These are phyloP conservation scores for Trametes hirsuta DNA, from an alignment of 1,284 basidiomycete species.

Conservation along the genomic window DNA sequence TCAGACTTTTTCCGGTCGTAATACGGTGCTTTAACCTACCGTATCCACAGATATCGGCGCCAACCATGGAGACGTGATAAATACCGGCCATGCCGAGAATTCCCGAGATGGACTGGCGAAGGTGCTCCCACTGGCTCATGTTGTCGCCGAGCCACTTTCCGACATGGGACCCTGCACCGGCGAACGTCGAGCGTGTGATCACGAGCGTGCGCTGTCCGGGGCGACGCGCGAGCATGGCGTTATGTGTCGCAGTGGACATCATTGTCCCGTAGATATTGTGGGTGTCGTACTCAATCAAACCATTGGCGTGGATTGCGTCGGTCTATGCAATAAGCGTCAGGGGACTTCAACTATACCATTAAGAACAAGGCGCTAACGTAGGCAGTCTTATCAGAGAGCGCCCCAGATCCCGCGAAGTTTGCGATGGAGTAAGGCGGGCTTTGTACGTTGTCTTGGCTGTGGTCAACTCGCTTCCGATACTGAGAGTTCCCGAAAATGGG, in stretches of 20 bases:
- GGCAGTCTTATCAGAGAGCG: slow-evolving; percentile 57
- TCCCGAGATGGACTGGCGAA: slow-evolving; percentile 60
- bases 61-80: slow-evolving; percentile 72
- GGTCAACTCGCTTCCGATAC: slow-evolving; percentile 37
- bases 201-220: slow-evolving; percentile 64
- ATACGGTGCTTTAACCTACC: slow-evolving; percentile 43
- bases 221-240: slow-evolving; percentile 63
- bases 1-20: not conserved
- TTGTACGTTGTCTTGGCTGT: slow-evolving; percentile 42
- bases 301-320: slow-evolving; percentile 62
- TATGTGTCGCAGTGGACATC: slow-evolving; percentile 66
- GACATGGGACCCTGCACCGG: slow-evolving; percentile 63
- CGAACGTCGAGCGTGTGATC: slow-evolving; percentile 75
- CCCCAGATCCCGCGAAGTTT: slow-evolving; percentile 49
- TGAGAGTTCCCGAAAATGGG: slow-evolving; percentile 50
- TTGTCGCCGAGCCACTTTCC: slow-evolving; percentile 79
- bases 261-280: slow-evolving; percentile 75
- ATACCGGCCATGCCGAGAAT: slow-evolving; percentile 65
- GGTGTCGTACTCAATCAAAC: slow-evolving; percentile 63
- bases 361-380: slow-evolving; percentile 41
- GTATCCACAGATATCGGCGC: slow-evolving; percentile 70
- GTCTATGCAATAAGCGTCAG: slow-evolving; percentile 38
- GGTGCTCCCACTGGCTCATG: slow-evolving; percentile 58
- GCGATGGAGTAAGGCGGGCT: slow-evolving; percentile 62
- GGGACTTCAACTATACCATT: not conserved